Evolutionary conservation across 2,329 filamentous ascomycete genomes (phyloP).

Genomic region (Penicillium sp.): DNA sequence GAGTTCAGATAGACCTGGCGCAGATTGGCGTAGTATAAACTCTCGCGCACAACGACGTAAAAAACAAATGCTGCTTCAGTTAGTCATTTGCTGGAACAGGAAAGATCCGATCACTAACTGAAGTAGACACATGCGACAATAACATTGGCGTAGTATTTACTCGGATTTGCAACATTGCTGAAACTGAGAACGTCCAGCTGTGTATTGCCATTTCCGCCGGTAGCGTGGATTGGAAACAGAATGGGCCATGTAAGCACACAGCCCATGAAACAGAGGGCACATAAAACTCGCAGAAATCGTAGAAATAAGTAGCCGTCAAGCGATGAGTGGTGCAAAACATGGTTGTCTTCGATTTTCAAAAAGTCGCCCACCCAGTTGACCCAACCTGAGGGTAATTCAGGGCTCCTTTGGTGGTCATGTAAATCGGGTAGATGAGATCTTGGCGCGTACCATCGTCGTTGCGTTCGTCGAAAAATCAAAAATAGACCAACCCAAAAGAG

Average conservation of each 20-base stretch:
- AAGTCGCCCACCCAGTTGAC: conserved; percentile 58
- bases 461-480: conserved; percentile 47
- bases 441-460: conserved; percentile 49
- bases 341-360: conserved; percentile 64
- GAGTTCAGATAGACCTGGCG: conserved; percentile 89
- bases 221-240: conserved; percentile 82
- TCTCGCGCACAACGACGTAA: conserved; percentile 81
- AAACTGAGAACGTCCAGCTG: conserved; percentile 80
- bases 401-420: conserved; percentile 49
- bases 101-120: conserved; percentile 40
- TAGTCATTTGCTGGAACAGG: background rate
- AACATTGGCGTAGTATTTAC: conserved; percentile 76
- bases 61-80: conserved; percentile 67
- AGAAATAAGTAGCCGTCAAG: conserved; percentile 91
- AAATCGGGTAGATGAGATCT: conserved; percentile 45
- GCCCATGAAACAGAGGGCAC: conserved; percentile 77
- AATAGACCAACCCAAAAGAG: conserved; percentile 47
- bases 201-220: conserved; percentile 66
- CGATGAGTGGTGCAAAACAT: conserved; percentile 85
- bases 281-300: conserved; percentile 78
- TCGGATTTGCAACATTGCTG: conserved; percentile 67
- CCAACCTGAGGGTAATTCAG: conserved; percentile 48
- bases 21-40: conserved; percentile 86
- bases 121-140: conserved; percentile 78
- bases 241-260: conserved; percentile 84